Percentiles rank a stretch among this genome's conserved stretches.
Conservation (phyloP, 331 rosid genomes). For the Malus hybrid region DNA sequence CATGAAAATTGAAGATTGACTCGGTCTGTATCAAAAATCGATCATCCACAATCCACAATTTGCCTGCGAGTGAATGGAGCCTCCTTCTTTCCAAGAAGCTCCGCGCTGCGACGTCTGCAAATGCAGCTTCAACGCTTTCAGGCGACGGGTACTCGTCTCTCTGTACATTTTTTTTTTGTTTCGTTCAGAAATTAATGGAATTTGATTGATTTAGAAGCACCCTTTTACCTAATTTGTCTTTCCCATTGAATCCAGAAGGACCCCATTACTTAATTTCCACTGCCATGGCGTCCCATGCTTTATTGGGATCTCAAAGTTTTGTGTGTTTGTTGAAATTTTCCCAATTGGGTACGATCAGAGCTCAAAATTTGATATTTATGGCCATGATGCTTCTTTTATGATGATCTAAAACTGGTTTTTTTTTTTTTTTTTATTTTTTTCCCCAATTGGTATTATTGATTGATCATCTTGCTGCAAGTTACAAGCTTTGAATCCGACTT, state of each 20-base stretch:
- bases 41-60: not conserved
- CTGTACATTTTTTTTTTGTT: not conserved
- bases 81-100: conserved; percentile 86
- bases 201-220: not conserved
- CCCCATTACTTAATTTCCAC: not conserved
- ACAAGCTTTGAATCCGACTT: not conserved
- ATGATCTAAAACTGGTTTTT: not conserved
- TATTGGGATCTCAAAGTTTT: conserved; percentile 1
- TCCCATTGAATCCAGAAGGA: not conserved
- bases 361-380: not conserved
- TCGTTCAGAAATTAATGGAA: not conserved
- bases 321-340: not conserved
- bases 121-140: conserved; percentile 90
- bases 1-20: not conserved
- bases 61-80: conserved; percentile 25
- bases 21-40: not conserved
- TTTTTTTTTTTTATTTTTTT: no score
- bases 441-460: not conserved
- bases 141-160: conserved; percentile 60
- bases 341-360: not conserved
- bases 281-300: not conserved
- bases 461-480: not conserved
- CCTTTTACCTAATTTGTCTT: not conserved
- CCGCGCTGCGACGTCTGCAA: conserved; percentile 90
- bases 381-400: not conserved